Evolutionary conservation across 257 asterid genomes (phyloP).

Genomic region (Penstemon eatonii): DNA sequence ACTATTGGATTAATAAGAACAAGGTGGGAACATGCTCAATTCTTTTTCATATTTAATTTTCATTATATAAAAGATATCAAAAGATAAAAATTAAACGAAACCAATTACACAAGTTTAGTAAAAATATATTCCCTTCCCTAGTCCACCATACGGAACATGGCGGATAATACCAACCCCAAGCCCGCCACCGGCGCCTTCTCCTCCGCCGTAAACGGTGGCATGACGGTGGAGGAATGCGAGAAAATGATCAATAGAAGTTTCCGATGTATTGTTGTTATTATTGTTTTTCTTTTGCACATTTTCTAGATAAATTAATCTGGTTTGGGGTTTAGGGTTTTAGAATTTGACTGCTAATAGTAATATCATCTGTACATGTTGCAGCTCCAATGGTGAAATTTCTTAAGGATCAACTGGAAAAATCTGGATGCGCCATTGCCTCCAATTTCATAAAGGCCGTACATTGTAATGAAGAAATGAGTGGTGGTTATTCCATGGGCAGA

Average conservation of each 20-base stretch:
- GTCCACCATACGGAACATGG: background rate
- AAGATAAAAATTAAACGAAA: too few species aligned
- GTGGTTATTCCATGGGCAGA: constrained; percentile 64
- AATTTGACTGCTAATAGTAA: background rate
- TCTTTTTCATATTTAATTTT: too few species aligned
- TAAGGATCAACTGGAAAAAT: constrained; percentile 69
- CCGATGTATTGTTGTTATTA: constrained; percentile 40
- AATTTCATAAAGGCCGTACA: constrained; percentile 60
- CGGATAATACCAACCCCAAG: background rate
- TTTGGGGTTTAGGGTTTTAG: constrained; percentile 25
- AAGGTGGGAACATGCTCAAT: too few species aligned
- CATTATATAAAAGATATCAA: too few species aligned
- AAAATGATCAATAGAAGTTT: constrained; percentile 64
- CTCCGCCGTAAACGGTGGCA: constrained; percentile 33
- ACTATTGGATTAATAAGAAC: too few species aligned
- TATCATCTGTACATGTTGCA: constrained; percentile 30
- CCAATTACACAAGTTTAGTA: too few species aligned
- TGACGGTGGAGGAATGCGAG: constrained; percentile 59
- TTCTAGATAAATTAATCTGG: background rate
- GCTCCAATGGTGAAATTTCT: constrained; percentile 81
- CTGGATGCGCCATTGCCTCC: constrained; percentile 63
- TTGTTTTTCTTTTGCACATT: background rate
- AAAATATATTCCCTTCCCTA: too few species aligned
- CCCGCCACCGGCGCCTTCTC: background rate
- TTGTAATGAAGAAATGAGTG: constrained; percentile 44